Evolutionary conservation across 495 filamentous ascomycete genomes (phyloP).

Genomic region (Neurospora africana): DNA sequence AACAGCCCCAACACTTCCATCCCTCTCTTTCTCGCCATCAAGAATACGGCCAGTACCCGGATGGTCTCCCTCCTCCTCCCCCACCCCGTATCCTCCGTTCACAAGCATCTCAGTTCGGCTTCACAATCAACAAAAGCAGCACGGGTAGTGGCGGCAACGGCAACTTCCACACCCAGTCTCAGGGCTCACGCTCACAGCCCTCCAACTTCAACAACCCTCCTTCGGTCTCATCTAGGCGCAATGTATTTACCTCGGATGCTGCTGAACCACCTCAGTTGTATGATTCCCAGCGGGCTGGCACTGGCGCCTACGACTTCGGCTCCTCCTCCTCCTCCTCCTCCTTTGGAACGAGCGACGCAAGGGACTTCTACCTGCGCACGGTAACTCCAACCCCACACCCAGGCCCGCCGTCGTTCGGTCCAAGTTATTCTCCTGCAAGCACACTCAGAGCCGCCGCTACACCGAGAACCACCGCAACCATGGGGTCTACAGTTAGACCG

Average conservation of each 20-base stretch:
- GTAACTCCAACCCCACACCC: not conserved
- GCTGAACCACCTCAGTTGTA: not conserved
- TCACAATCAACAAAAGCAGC: not conserved
- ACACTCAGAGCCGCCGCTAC: not conserved
- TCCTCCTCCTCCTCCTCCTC: not conserved
- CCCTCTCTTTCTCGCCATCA: not conserved
- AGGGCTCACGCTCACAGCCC: not conserved
- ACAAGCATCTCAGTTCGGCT: not conserved
- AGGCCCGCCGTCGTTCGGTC: not conserved
- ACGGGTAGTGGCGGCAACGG: not conserved
- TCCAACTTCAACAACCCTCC: not conserved
- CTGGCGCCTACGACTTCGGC: not conserved
- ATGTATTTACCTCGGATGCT: not conserved
- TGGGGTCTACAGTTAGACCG: not conserved
- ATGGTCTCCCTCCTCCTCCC: not conserved
- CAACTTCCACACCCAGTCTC: not conserved
- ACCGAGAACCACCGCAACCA: no score
- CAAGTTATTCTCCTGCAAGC: not conserved
- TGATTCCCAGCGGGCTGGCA: not conserved
- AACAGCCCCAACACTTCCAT: not conserved
- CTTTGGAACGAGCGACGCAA: not conserved
- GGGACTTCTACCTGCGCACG: not conserved
- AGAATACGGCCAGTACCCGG: not conserved
- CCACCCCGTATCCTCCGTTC: not conserved
- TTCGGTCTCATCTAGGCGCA: not conserved